Conservation (phyloP, 768 basidiomycete genomes). For the Naganishia onofrii region DNA sequence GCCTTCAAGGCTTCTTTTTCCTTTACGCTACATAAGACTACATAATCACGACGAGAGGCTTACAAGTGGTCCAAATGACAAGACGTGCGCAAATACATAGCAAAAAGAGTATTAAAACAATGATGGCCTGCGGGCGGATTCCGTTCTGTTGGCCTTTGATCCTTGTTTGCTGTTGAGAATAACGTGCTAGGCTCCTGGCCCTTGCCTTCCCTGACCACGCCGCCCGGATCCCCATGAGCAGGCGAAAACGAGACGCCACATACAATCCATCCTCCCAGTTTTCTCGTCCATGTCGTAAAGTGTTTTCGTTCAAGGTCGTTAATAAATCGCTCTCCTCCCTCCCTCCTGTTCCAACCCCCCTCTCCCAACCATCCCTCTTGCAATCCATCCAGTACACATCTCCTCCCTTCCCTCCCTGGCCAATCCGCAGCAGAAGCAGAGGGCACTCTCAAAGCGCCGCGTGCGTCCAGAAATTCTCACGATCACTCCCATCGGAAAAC, state of each 20-base stretch:
- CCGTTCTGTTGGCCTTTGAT: too few relatives aligned
- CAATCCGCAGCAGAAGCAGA: too few relatives aligned
- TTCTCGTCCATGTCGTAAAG: not conserved
- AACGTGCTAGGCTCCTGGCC: too few relatives aligned
- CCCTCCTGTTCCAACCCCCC: not conserved
- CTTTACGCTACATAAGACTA: not conserved
- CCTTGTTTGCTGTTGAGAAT: too few relatives aligned
- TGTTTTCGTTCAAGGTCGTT: not conserved
- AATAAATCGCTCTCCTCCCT: not conserved
- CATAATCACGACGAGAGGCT: not conserved
- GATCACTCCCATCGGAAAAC: slow-evolving; percentile 21
- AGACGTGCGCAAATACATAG: not conserved
- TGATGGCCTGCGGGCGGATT: too few relatives aligned
- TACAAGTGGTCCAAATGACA: not conserved
- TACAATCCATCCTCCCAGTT: too few relatives aligned
- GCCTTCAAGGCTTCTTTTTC: too few relatives aligned
- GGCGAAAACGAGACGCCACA: not conserved
- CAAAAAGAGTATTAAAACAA: too few relatives aligned
- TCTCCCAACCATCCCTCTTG: not conserved
- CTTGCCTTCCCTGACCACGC: not conserved
- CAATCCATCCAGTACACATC: not conserved
- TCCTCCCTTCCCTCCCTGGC: not conserved
- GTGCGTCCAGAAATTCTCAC: slow-evolving; percentile 14
- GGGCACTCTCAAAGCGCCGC: slow-evolving; percentile 6
- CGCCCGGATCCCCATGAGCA: not conserved